These are phyloP conservation scores for Suillus lakei DNA, from an alignment of 768 basidiomycete genomes.

Conservation along the genomic window DNA sequence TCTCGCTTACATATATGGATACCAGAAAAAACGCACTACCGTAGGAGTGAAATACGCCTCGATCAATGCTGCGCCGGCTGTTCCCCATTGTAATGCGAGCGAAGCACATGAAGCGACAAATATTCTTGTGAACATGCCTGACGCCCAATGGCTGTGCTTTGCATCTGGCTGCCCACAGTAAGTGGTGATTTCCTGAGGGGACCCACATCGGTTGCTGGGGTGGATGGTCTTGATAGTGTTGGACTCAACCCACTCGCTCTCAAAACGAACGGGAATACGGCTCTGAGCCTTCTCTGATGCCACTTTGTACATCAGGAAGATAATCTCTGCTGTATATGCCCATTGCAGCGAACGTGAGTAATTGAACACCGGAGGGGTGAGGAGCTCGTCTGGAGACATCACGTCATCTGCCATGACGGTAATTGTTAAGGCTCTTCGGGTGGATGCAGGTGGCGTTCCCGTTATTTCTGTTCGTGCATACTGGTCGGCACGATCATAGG, in stretches of 20 bases:
- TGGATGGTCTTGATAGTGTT: constrained; percentile 2
- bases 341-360: constrained; percentile 8
- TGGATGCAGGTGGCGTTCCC: background rate
- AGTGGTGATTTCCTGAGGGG: constrained; percentile 12
- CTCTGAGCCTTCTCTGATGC: background rate
- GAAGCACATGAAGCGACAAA: constrained; percentile 24
- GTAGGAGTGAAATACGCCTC: constrained; percentile 30
- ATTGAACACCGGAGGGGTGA: constrained; percentile 9
- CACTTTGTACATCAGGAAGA: background rate
- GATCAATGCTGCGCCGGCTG: constrained; percentile 26
- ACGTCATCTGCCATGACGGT: background rate
- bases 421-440: background rate
- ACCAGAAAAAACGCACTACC: constrained; percentile 2
- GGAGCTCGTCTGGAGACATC: constrained; percentile 6
- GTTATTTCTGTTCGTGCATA: constrained; percentile 22
- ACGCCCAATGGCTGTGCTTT: constrained; percentile 21
- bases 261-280: background rate
- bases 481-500: constrained; percentile 31
- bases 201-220: constrained; percentile 13
- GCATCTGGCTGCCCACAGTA: constrained; percentile 14
- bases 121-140: constrained; percentile 21
- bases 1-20: no score
- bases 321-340: constrained; percentile 1
- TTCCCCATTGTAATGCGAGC: constrained; percentile 30
- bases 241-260: background rate